Base-by-base conservation (phyloP, 805 yeast genomes). In the Candida alai region DNA sequence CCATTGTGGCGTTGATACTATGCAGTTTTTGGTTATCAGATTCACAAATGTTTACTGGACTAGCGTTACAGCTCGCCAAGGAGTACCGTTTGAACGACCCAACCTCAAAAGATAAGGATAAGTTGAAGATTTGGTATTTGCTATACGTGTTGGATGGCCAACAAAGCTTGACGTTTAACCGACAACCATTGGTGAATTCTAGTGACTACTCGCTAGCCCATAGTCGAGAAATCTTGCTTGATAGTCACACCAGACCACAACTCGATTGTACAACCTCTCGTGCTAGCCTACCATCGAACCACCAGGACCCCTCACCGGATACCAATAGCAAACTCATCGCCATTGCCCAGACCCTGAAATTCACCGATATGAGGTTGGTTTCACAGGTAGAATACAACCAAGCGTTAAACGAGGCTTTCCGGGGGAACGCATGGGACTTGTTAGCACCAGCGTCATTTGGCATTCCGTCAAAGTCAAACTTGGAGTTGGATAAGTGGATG, bases 401-500 rank as follows among this genome's bases (percentile, higher is more conserved):
- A 50, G 86, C 86, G 0, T 60, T 78, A 24, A 68, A 67, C 41
- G 73, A 68, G 34, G 77, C 78, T 0, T 75, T 80, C 41, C 62
- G 56, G 32, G 80, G 79, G 2, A 65, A 73, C 41, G 78, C 80
- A 0, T 76, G 84, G 83, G 78, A 73, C 35, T 51, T 77, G 14
- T 53, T 80, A 24, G 62, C 74, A 0, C 86, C 86, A 0, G 61
- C 77, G 2, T 60, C 74, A 1, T 74, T 80, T 51, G 88, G 88
- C 0, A 65, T 80, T 7, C 86, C 86, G 0, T 80, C 83, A 49
- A 74, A 73, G 43, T 70, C 79, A 5, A 80, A 80, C 48, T 54
- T 80, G 37, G 84, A 79, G 38, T 56, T 80, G 23, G 88, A 80
- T 48, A 78, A 73, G 53, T 80, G 88, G 88, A 80, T 80, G 85